Evolutionary conservation across 139 green algal species (phyloP), one percentile per base, ranked within the genome.

Genomic region (Picochlorum sp.): DNA sequence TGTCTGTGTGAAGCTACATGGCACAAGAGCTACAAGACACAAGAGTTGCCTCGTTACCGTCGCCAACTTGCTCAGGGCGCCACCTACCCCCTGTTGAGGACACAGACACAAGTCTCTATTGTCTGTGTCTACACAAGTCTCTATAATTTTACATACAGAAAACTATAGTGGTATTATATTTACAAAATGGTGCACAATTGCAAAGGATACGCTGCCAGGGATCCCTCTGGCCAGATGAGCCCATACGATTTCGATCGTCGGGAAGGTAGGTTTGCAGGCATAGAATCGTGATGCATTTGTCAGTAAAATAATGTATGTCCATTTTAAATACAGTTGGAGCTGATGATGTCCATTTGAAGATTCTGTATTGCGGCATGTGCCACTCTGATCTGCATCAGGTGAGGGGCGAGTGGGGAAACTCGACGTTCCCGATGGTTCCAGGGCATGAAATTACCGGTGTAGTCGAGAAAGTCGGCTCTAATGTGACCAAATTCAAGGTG

Each of bases 401-500:
- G 57, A 80, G 76, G n/a, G 66, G 71, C 37, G 84, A 90, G 65
- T 91, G 85, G 85, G 70, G 63, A 23, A 67, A 67, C 23, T 34
- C 18, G 41, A 69, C 18, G 1, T 79, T 55, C n/a, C 63, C 69
- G 44, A 76, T 77, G 60, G 65, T 72, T 21, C 79, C 56, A 50
- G 82, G 83, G 9, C 87, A 95, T 60, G 88, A 95, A 77, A 90
- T 96, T 52, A 77, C 86, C 13, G 88, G 88, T 55, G 81, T 94
- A 16, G 85, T 96, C 18, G 83, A 72, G 0, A 77, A 91, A 63
- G 83, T 94, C 3, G 88, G 88, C 26, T 16, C 37, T 18, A 61
- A 82, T 6, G 80, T 86, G 3, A 79, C 47, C 45, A 77, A 84
- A 24, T 90, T 92, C 77, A 85, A 88, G 76, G 67, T 34, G 3